Evolutionary conservation across 2,329 filamentous ascomycete genomes (phyloP), one percentile per base, ranked within the genome.

Genomic region (Aureobasidium sp.): DNA sequence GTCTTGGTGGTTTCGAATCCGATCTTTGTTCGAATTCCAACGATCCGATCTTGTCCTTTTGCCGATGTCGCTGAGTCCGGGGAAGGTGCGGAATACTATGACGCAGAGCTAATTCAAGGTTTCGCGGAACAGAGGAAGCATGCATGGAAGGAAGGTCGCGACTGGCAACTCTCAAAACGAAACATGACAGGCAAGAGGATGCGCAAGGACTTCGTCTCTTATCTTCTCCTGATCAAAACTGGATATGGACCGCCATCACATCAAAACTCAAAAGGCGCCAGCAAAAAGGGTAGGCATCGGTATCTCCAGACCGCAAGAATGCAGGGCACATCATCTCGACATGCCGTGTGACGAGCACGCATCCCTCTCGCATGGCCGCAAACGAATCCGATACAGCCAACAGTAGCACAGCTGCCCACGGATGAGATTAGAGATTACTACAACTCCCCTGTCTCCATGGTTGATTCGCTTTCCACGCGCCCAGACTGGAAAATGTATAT

Each of bases 91-190:
- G 29, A 31, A 5, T 4, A 39, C 24, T 19, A 39, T 22, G 49
- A 17, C 22, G 33, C 1, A 17, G 12, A 22, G 22, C 5, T 52
- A 27, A n/a, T 24, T 15, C 39, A 42, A 33, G 24, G 33, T 53
- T 37, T 54, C 50, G 50, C 50, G 50, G 50, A 54, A 54, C 24
- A 54, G 22, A 42, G 50, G 31, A 54, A 54, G 50, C 45, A 54
- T 35, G 50, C 50, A 37, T 54, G 50, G 31, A 54, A 47, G 44
- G 5, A 29, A 14, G 9, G 11, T 54, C 37, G 19, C 27, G 27
- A 31, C 37, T 42, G 24, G 31, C 50, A 54, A 42, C 27, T 42
- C 24, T 54, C 50, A 54, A 54, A 54, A 54, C 22, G 50, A 54
- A 54, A 31, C 35, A 54, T 54, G 37, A 54, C 49, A 53, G 49